A percentile compares a stretch with the other conserved stretches of the same genome.
phyloP scores from a whole-genome alignment of 768 basidiomycete species.

The Mycena galericulata region DNA sequence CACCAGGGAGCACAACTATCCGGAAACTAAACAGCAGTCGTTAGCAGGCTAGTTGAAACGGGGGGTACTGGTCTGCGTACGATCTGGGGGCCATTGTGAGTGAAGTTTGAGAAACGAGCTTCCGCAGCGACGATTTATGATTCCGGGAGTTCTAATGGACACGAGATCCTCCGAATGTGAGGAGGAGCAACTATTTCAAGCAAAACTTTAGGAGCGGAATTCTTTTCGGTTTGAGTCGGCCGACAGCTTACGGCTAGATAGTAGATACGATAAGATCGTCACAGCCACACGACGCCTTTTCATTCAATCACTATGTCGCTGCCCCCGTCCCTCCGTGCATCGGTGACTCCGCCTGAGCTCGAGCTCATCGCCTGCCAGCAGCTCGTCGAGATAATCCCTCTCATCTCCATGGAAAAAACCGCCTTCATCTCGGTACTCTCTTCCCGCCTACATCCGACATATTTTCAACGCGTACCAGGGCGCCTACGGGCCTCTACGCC shows the following conservation, averaged over 20 bases:
- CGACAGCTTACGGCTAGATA: too few relatives aligned
- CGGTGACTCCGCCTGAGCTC: constrained; percentile 86
- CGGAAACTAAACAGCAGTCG: constrained; percentile 69
- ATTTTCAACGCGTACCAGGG: constrained; percentile 65
- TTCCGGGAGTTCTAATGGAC: not conserved
- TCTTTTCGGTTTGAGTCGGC: too few relatives aligned
- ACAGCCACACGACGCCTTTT: too few relatives aligned
- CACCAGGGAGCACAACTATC: constrained; percentile 92
- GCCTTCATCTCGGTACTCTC: constrained; percentile 86
- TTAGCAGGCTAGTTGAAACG: not conserved
- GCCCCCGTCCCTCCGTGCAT: constrained; percentile 74
- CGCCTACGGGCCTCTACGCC: constrained; percentile 91
- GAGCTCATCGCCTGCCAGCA: constrained; percentile 91
- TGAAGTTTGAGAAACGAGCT: not conserved
- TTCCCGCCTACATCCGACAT: constrained; percentile 22
- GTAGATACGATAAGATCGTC: too few relatives aligned
- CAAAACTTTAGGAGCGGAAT: too few relatives aligned
- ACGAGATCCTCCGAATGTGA: too few relatives aligned
- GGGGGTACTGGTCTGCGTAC: constrained; percentile 43
- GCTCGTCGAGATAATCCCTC: constrained; percentile 86
- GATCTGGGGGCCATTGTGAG: constrained; percentile 56
- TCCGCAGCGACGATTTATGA: not conserved
- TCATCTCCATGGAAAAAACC: constrained; percentile 91
- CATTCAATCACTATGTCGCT: constrained; percentile 92
- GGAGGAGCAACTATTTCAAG: too few relatives aligned